Conservation (phyloP, 257 asterid species). For the Plantago major region DNA sequence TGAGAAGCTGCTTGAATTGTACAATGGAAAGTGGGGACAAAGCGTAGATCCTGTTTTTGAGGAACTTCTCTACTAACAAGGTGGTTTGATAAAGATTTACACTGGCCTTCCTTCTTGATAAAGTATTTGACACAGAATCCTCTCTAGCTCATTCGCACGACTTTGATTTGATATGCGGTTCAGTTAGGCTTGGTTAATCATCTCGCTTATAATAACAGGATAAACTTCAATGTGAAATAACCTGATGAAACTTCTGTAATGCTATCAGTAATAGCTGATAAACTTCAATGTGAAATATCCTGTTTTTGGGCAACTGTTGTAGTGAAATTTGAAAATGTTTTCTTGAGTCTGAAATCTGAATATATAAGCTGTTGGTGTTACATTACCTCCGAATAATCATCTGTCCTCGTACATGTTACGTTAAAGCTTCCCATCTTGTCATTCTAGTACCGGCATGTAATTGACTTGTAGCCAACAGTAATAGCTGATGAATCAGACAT, state of each 20-base stretch:
- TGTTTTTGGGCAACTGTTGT: neutral
- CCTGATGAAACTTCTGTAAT: neutral
- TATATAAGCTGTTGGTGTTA: neutral
- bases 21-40: constrained; percentile 90
- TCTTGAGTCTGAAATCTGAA: neutral
- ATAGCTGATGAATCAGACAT: neutral
- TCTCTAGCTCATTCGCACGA: neutral
- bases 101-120: constrained; percentile 6
- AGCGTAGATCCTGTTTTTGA: constrained; percentile 80
- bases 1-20: constrained; percentile 78
- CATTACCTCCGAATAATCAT: neutral
- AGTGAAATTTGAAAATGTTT: neutral
- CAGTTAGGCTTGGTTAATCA: neutral
- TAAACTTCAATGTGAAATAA: neutral
- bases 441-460: no score
- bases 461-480: neutral
- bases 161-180: neutral
- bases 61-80: constrained; percentile 72
- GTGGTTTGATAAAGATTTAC: constrained; percentile 8
- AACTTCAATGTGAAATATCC: neutral
- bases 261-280: constrained; percentile 3
- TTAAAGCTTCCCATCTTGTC: no score
- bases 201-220: constrained; percentile 1
- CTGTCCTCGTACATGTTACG: no score
- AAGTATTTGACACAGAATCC: neutral